Conservation (phyloP, 1,284 basidiomycete genomes). For the Austroboletus sp. region DNA sequence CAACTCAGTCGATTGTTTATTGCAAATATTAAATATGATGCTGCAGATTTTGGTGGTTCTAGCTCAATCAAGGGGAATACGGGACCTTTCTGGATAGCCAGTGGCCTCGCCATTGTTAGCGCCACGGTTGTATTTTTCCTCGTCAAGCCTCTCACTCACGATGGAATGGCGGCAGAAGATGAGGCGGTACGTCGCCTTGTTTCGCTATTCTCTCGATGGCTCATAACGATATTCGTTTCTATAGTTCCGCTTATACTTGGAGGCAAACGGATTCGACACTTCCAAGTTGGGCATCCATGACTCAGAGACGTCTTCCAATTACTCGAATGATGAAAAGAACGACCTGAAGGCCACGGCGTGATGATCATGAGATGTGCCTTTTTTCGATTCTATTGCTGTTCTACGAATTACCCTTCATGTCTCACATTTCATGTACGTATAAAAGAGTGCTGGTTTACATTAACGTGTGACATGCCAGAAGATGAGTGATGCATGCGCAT, state of each 20-base stretch:
- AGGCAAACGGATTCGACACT: constrained; percentile 70
- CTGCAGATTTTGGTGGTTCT: constrained; percentile 54
- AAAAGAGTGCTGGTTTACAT: background rate
- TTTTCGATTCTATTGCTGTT: background rate
- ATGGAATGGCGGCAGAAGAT: constrained; percentile 79
- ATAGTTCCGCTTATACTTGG: constrained; percentile 76
- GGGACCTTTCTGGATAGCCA: constrained; percentile 77
- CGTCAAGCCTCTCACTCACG: constrained; percentile 67
- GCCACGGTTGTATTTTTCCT: constrained; percentile 70
- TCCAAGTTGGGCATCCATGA: constrained; percentile 53
- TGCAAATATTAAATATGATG: constrained; percentile 15
- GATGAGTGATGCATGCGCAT: too few relatives aligned
- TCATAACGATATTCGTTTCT: background rate
- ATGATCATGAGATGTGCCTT: constrained; percentile 4
- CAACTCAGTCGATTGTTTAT: background rate
- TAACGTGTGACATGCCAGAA: too few relatives aligned
- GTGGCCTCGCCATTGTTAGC: constrained; percentile 74
- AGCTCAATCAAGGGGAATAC: constrained; percentile 53
- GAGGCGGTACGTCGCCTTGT: constrained; percentile 21
- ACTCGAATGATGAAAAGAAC: constrained; percentile 19
- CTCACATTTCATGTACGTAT: background rate
- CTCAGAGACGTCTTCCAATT: constrained; percentile 16
- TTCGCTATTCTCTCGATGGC: background rate
- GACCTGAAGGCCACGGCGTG: constrained; percentile 10
- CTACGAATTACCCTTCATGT: background rate